Conservation (phyloP, 768 basidiomycete genomes). For the Hysterangium stoloniferum region DNA sequence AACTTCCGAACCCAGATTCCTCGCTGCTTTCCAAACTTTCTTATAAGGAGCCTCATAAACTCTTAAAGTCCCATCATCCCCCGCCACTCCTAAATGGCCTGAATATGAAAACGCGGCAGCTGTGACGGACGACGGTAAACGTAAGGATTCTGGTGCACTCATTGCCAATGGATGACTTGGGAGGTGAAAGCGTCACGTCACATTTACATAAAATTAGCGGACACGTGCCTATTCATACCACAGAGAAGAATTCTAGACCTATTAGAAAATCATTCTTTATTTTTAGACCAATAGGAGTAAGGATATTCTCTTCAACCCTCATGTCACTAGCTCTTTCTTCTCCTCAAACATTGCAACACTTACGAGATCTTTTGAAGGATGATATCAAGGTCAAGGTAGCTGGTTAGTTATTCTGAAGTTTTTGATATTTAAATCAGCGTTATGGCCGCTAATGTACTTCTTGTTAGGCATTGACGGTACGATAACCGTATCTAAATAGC, state of each 20-base stretch:
- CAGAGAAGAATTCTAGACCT: no score
- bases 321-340: no score
- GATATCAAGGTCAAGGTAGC: constrained; percentile 92
- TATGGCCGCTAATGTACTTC: background rate
- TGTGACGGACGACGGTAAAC: constrained; percentile 1
- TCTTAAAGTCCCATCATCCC: constrained; percentile 65
- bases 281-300: no score
- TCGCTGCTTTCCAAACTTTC: constrained; percentile 57
- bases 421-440: constrained; percentile 4
- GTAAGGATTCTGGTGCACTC: background rate
- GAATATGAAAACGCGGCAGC: constrained; percentile 2
- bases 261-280: no score
- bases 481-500: constrained; percentile 12
- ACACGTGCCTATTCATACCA: background rate
- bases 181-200: background rate
- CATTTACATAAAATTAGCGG: background rate
- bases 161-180: background rate
- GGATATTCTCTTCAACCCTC: no score
- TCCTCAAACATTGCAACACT: constrained; percentile 49
- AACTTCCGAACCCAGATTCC: constrained; percentile 48
- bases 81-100: constrained; percentile 2
- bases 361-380: constrained; percentile 42
- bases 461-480: constrained; percentile 60
- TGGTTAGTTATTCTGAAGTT: constrained; percentile 49
- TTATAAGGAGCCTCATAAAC: constrained; percentile 52